These are phyloP conservation scores for Trebouxia sp. DNA, from an alignment of 139 green algal species.

Conservation along the genomic window DNA sequence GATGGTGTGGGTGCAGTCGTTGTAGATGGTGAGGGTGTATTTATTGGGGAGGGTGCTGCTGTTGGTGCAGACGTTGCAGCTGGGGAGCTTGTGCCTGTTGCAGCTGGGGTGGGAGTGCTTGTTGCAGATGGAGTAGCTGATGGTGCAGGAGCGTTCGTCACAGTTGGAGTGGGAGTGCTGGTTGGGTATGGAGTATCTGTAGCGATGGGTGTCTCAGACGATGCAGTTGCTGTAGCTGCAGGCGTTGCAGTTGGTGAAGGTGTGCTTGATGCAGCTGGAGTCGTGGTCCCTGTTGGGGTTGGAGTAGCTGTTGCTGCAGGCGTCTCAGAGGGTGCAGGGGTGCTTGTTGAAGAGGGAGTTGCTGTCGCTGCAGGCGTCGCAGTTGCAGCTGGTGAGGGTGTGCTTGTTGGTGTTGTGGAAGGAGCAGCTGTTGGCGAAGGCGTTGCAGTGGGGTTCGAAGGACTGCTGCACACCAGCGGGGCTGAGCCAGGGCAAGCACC, in stretches of 20 bases:
- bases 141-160: not conserved
- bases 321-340: not conserved
- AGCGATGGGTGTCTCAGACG: not conserved
- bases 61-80: not conserved
- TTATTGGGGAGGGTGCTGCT: not conserved
- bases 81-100: not conserved
- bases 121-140: slow-evolving; percentile 8
- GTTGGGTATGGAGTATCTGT: not conserved
- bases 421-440: not conserved
- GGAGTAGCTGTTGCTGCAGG: not conserved
- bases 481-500: not conserved
- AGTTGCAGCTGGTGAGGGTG: not conserved
- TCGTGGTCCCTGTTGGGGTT: not conserved
- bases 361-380: not conserved
- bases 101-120: not conserved
- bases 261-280: not conserved
- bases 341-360: not conserved
- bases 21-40: not conserved
- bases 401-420: not conserved
- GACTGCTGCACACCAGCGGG: not conserved
- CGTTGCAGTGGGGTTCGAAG: not conserved
- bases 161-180: not conserved
- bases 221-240: not conserved
- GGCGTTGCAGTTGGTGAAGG: not conserved
- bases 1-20: not conserved